Conservation (phyloP, 2,329 filamentous ascomycete species). For the Talaromyces marneffei region DNA sequence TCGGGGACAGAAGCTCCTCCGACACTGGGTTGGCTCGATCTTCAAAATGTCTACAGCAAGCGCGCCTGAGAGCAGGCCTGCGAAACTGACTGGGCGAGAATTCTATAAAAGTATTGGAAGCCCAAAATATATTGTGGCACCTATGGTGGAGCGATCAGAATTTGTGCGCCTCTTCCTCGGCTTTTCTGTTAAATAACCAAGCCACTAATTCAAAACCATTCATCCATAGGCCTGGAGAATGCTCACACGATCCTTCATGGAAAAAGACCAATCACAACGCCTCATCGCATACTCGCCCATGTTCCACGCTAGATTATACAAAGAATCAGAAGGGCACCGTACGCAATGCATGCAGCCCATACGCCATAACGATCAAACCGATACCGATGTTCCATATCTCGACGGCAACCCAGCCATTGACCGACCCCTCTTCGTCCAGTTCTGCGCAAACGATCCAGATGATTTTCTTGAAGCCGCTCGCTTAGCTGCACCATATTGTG, state of each 20-base stretch:
- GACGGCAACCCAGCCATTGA: conserved; percentile 84
- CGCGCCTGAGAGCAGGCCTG: conserved; percentile 16
- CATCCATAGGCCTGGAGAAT: conserved; percentile 79
- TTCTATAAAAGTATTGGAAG: conserved; percentile 95
- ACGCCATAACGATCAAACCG: conserved; percentile 27
- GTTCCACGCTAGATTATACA: conserved; percentile 88
- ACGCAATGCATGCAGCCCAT: conserved; percentile 73
- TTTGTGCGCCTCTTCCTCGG: conserved; percentile 58
- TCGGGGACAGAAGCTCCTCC: conserved; percentile 23
- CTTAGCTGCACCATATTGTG: conserved; percentile 77
- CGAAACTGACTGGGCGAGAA: conserved; percentile 72
- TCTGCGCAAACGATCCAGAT: conserved; percentile 59
- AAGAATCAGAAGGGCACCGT: conserved; percentile 69
- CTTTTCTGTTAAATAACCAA: neutral
- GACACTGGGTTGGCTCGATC: conserved; percentile 5
- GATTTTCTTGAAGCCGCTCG: conserved; percentile 59
- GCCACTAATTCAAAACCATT: conserved; percentile 15
- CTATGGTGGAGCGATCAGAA: conserved; percentile 98
- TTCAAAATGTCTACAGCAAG: conserved; percentile 18
- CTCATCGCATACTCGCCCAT: conserved; percentile 91
- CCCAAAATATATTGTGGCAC: conserved; percentile 83
- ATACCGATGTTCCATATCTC: conserved; percentile 50
- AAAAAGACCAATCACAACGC: conserved; percentile 55
- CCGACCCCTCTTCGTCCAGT: conserved; percentile 89
- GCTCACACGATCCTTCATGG: conserved; percentile 87